phyloP scores from a whole-genome alignment of 2,329 filamentous ascomycete species.

The Alternaria ventricosa region DNA sequence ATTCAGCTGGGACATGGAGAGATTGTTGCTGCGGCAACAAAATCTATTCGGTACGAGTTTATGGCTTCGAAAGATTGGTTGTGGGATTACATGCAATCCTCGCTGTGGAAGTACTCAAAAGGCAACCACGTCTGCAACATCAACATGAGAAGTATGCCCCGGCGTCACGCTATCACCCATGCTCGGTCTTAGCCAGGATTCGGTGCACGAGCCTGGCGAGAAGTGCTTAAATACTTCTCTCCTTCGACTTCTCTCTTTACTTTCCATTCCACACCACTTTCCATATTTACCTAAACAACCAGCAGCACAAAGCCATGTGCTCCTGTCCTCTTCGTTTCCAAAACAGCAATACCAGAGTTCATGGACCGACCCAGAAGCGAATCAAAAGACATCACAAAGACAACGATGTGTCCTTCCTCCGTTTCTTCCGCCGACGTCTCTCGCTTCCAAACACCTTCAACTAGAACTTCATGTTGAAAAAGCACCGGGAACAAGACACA shows the following conservation, averaged over 20 bases:
- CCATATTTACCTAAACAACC: background rate
- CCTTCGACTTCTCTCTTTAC: background rate
- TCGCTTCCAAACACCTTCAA: background rate
- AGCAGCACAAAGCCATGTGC: background rate
- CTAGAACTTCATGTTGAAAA: fast-evolving
- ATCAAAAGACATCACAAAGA: background rate
- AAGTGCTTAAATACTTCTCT: background rate
- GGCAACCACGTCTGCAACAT: background rate
- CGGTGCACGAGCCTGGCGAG: background rate
- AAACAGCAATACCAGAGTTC: fast-evolving
- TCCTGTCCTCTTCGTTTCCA: background rate
- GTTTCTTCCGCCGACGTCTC: background rate
- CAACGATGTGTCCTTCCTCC: background rate
- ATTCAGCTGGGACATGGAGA: too few species aligned
- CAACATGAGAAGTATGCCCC: background rate
- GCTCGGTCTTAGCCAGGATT: background rate
- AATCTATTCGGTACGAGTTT: fast-evolving
- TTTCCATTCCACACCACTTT: background rate
- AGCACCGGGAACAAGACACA: background rate
- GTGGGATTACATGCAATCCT: background rate
- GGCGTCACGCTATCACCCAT: background rate
- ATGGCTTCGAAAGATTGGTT: background rate
- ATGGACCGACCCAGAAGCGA: background rate
- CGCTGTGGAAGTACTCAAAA: background rate
- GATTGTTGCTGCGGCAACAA: background rate